These are phyloP conservation scores for Tetragonia tetragonoides DNA, from an alignment of 148 eudicot genomes.

Conservation along the genomic window DNA sequence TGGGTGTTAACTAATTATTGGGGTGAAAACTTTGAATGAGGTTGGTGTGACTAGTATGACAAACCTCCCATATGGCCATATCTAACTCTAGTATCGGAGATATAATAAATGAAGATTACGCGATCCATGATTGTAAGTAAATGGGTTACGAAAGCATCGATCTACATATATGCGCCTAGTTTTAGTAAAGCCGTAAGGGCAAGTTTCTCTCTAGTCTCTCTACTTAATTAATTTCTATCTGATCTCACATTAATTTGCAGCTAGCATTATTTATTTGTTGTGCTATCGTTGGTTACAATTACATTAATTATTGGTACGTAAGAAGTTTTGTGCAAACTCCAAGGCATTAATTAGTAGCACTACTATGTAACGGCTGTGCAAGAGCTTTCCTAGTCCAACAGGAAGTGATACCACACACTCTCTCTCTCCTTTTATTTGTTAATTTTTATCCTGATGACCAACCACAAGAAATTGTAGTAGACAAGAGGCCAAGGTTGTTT, in stretches of 20 bases:
- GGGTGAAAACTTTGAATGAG: constrained; percentile 8
- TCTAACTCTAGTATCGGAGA: neutral
- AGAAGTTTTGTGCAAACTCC: too few relatives aligned
- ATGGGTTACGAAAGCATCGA: constrained; percentile 1
- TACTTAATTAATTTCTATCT: neutral
- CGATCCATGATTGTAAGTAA: neutral
- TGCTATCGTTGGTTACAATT: too few relatives aligned
- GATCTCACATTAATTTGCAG: neutral
- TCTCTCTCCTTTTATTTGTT: too few relatives aligned
- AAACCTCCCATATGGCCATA: neutral
- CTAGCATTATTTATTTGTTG: too few relatives aligned
- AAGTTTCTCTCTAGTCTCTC: neutral
- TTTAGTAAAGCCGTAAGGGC: neutral
- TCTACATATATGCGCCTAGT: neutral
- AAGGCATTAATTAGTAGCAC: too few relatives aligned
- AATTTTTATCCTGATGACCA: too few relatives aligned
- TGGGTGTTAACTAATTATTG: constrained; percentile 10
- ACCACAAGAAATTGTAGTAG: too few relatives aligned
- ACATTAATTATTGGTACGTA: too few relatives aligned
- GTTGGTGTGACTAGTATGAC: constrained; percentile 21
- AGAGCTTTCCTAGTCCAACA: too few relatives aligned
- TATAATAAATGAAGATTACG: neutral
- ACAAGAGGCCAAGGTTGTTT: too few relatives aligned
- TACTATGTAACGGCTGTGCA: too few relatives aligned
- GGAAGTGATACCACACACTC: too few relatives aligned